Percentiles rank a stretch among this genome's conserved stretches.
Evolutionary conservation across 805 yeast species (phyloP).

Genomic region (Ogataea kodamae): DNA sequence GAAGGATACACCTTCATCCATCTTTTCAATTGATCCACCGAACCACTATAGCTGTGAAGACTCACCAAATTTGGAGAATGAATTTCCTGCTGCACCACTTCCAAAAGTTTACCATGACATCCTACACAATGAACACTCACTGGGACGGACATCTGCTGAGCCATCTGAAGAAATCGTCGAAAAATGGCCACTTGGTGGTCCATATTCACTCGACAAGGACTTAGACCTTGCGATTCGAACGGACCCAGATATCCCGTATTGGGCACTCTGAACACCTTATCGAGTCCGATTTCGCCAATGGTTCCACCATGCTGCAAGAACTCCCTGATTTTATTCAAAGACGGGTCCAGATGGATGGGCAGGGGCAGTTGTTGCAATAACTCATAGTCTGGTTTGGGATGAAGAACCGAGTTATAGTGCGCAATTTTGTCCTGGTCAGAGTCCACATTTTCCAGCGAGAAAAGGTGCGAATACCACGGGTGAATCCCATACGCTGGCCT

Average conservation of each 20-base stretch:
- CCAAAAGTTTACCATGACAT: conserved; percentile 61
- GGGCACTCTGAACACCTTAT: conserved; percentile 70
- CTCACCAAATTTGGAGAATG: conserved; percentile 42
- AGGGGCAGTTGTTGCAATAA: conserved; percentile 53
- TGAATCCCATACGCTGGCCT: conserved; percentile 70
- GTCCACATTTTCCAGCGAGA: conserved; percentile 32
- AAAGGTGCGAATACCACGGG: conserved; percentile 86
- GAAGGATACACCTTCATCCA: conserved; percentile 44
- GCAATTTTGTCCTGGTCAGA: conserved; percentile 32
- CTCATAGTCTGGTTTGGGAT: conserved; percentile 35
- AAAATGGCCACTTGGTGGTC: conserved; percentile 64
- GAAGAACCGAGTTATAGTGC: conserved; percentile 59
- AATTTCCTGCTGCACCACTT: conserved; percentile 29
- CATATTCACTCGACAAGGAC: conserved; percentile 48
- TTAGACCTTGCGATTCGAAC: conserved; percentile 13
- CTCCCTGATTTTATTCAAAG: conserved; percentile 32
- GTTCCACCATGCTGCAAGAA: conserved; percentile 36
- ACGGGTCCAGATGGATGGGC: conserved; percentile 46
- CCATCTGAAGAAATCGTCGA: conserved; percentile 48
- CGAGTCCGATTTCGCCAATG: conserved; percentile 92
- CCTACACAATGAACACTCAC: conserved; percentile 85
- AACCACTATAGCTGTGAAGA: conserved; percentile 85
- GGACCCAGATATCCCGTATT: conserved; percentile 49
- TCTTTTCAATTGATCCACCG: conserved; percentile 58
- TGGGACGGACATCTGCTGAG: conserved; percentile 44